Conservation (phyloP, 2,329 filamentous ascomycete species). For the Nectriaceae sp. region DNA sequence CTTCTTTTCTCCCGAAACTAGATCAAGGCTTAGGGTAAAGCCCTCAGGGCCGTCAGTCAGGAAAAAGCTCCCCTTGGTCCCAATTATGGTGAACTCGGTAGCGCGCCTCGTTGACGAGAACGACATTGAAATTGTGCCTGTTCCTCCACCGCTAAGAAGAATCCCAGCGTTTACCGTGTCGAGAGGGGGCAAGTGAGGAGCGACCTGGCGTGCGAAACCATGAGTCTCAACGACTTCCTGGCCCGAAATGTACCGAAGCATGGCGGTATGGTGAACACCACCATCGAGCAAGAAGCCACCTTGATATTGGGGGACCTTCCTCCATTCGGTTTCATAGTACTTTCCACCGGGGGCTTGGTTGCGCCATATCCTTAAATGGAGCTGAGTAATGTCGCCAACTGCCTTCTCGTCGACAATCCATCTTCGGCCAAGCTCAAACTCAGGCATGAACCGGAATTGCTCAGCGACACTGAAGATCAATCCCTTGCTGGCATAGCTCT, state of each 20-base stretch:
- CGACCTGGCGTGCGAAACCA: too few species aligned
- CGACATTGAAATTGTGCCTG: too few species aligned
- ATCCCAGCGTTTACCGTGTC: too few species aligned
- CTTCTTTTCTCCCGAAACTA: too few species aligned
- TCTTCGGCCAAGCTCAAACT: conserved; percentile 55
- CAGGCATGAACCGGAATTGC: conserved; percentile 68
- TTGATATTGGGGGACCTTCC: conserved; percentile 69
- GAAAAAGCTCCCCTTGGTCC: too few species aligned
- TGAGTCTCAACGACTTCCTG: too few species aligned
- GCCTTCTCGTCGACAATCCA: conserved; percentile 32
- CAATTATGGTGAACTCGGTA: too few species aligned
- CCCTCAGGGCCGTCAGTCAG: too few species aligned
- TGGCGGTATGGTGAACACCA: conserved; percentile 72
- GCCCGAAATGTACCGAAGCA: conserved; percentile 58
- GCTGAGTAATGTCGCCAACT: conserved; percentile 45
- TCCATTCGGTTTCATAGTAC: conserved; percentile 60
- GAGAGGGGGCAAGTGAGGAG: too few species aligned
- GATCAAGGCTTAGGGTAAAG: too few species aligned
- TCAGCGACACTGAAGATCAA: conserved; percentile 65
- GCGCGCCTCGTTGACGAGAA: too few species aligned
- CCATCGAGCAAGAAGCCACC: conserved; percentile 77
- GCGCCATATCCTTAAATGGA: conserved; percentile 42
- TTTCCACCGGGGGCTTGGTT: conserved; percentile 41
- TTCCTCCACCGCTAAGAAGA: too few species aligned
- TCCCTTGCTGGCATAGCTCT: conserved; percentile 25